Evolutionary conservation across 2,329 filamentous ascomycete species (phyloP).

Genomic region (Xylariomycetidae sp.): DNA sequence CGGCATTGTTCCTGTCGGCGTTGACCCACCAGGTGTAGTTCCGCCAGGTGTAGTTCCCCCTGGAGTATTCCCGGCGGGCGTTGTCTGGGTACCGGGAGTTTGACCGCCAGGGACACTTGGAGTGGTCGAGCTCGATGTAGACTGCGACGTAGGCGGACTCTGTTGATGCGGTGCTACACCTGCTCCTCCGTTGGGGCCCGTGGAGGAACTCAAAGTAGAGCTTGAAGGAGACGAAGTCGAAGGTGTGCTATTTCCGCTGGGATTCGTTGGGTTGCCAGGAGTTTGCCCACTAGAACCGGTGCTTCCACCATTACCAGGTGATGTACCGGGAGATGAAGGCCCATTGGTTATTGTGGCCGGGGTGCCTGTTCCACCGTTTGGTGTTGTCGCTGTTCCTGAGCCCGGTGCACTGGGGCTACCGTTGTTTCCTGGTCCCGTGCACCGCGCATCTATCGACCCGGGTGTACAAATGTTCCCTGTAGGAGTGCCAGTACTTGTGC

Average conservation of each 20-base stretch:
- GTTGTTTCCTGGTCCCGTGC: slow-evolving; percentile 3
- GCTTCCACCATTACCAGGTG: slow-evolving; percentile 7
- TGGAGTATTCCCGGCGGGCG: slow-evolving; percentile 5
- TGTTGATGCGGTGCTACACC: slow-evolving; percentile 12
- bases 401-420: slow-evolving; percentile 2
- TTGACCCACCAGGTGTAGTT: slow-evolving; percentile 1
- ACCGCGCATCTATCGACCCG: slow-evolving; percentile 7
- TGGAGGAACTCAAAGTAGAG: slow-evolving; percentile 6
- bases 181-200: slow-evolving; percentile 9
- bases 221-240: slow-evolving; percentile 5
- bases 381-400: slow-evolving; percentile 3
- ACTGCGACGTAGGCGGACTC: no score
- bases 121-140: neutral
- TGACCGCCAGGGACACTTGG: slow-evolving; percentile 2
- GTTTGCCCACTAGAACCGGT: slow-evolving; percentile 2
- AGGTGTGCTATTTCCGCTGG: slow-evolving; percentile 4
- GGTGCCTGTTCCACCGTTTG: slow-evolving; percentile 2
- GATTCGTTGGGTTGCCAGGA: slow-evolving; percentile 1
- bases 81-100: slow-evolving; percentile 4
- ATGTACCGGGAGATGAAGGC: slow-evolving; percentile 2
- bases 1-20: slow-evolving; percentile 3
- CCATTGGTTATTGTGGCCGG: slow-evolving; percentile 3
- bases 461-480: slow-evolving; percentile 2
- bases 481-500: slow-evolving; percentile 3
- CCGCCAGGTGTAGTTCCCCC: slow-evolving; percentile 1